phyloP scores from a whole-genome alignment of 306 rosid genomes.

The Astragalus glycyphyllos region DNA sequence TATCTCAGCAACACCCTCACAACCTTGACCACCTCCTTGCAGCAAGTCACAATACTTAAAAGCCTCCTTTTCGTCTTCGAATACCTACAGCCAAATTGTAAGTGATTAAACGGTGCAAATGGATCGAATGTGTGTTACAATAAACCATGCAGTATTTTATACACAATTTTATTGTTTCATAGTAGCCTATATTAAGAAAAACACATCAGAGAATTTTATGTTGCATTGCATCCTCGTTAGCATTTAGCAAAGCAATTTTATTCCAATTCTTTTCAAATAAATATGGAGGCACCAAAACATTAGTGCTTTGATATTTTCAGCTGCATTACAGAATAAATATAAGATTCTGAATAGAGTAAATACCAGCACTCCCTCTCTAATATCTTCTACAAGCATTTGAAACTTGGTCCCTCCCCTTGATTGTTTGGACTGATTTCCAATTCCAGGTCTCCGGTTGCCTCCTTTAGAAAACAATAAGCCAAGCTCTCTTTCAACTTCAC shows the following conservation, averaged over 20 bases:
- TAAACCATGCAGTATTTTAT: slow-evolving; percentile 4
- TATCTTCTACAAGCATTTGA: slow-evolving; percentile 96
- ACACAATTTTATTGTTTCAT: slow-evolving; percentile 19
- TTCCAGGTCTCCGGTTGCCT: slow-evolving; percentile 65
- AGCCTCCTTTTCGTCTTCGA: slow-evolving; percentile 96
- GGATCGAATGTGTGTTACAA: background rate
- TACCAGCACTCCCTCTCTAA: slow-evolving; percentile 96
- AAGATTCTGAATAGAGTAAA: slow-evolving; percentile 28
- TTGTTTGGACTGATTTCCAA: slow-evolving; percentile 73
- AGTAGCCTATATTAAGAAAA: background rate
- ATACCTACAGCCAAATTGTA: slow-evolving; percentile 59
- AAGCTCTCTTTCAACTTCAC: slow-evolving; percentile 95
- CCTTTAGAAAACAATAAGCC: slow-evolving; percentile 90
- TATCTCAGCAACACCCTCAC: slow-evolving; percentile 98
- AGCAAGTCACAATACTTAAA: slow-evolving; percentile 85
- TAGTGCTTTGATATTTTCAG: background rate
- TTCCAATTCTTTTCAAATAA: background rate
- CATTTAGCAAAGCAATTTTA: slow-evolving; percentile 9
- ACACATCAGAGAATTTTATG: background rate
- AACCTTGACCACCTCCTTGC: slow-evolving; percentile 91
- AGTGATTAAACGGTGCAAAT: slow-evolving; percentile 4
- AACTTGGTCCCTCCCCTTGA: slow-evolving; percentile 73
- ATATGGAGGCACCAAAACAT: background rate
- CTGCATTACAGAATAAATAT: background rate
- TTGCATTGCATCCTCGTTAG: background rate